Base-by-base conservation (phyloP, 345 rosid species). In the Clarkia xantiana region DNA sequence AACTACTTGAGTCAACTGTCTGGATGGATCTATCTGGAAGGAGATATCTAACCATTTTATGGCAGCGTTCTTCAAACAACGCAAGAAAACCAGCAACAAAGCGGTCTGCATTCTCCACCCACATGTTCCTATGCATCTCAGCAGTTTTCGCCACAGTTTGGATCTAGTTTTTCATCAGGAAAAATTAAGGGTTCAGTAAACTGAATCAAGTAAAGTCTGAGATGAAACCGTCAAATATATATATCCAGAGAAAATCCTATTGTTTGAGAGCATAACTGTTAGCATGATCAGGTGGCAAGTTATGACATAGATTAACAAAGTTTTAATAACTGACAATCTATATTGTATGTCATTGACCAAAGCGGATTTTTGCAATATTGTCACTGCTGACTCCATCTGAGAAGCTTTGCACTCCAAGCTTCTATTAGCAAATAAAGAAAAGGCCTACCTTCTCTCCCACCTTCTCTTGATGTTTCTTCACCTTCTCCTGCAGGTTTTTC, bases 101-200 rank as follows among this genome's bases (percentile, higher is more conserved):
- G 8, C 97, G 79, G 63, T 90, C 94, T 45, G 97, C 97, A 62
- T 90, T 90, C 71, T 81, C 96, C 43, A 90, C 93, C 97, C 96
- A 90, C 66, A 81, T 90, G 52, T 87, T 72, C 42, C 81, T 83
- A 36, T 71, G 80, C 74, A 69, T 64, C 15, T 76, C 71, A 61
- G 78, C 96, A 12, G 75, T 80, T 76, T 76, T 64, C 7, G 83
- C 73, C 62, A 77, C 96, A 4, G 75, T 80, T 78, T 80, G 94
- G 45, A 86, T 76, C 96, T 86, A 11, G 0, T 29, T 29, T 23
- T 29, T 29, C 36, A 29, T 29, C 36, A 29, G 62, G 40, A 22
- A 54, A 44, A 9, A 46, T 14, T 49, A 39, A 29, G 18, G 15
- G 14, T 25, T 20, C 19, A 6, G 16, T 13, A 29, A 29, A 29